A percentile compares a stretch with the other conserved stretches of the same genome.
Evolutionary conservation across 495 filamentous ascomycete species (phyloP).

Genomic region (Trichocladium antarcticum): DNA sequence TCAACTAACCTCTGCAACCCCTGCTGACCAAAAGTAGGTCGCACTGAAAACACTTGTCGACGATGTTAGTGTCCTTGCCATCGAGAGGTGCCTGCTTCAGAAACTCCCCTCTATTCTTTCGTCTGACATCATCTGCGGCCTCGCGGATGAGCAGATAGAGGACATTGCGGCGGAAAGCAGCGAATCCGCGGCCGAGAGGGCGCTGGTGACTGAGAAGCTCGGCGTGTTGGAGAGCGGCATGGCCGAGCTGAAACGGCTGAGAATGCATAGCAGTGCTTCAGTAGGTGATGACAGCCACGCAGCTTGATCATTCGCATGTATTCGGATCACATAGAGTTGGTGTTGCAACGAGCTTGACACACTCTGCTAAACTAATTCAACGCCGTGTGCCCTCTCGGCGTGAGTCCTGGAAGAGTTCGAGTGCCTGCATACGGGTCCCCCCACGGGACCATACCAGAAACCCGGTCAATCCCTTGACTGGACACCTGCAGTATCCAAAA

Average conservation of each 20-base stretch:
- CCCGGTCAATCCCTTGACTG: no score
- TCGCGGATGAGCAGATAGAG: not conserved
- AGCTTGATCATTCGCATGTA: no score
- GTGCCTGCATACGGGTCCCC: no score
- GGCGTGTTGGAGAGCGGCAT: conserved; percentile 4
- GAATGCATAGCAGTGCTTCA: not conserved
- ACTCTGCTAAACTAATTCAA: no score
- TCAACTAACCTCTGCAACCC: not conserved
- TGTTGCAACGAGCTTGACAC: no score
- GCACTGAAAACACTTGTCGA: conserved; percentile 2
- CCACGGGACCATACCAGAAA: no score
- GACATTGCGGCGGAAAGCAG: conserved; percentile 1
- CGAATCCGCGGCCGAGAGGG: not conserved
- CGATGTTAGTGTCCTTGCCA: conserved; percentile 1
- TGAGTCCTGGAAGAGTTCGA: no score
- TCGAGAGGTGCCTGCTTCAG: conserved; percentile 3
- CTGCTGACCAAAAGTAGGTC: not conserved
- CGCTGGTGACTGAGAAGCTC: not conserved
- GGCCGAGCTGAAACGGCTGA: not conserved
- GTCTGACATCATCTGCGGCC: not conserved
- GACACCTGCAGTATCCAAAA: no score
- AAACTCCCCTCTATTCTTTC: conserved; percentile 1
- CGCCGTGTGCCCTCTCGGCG: no score
- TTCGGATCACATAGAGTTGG: no score
- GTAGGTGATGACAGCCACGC: no score